Evolutionary conservation across 2,329 filamentous ascomycete species (phyloP), one percentile per base, ranked within the genome.

Genomic region (Fusarium musae): DNA sequence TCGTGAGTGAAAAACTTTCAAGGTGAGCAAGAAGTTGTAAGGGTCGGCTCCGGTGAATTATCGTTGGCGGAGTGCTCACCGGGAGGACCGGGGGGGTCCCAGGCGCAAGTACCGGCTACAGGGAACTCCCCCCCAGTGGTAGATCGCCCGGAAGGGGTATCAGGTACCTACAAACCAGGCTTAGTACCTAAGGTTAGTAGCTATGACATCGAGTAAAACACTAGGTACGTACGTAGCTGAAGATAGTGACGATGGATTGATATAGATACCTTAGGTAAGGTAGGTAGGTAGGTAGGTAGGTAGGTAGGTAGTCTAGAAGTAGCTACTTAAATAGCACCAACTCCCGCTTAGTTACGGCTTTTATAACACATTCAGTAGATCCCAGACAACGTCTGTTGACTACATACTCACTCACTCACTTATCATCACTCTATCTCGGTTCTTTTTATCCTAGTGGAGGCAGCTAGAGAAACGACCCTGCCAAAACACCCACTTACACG

Each of bases 21-120:
- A 71, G 62, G 56, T 61, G 59, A 70, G 61, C 40, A 47, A 64
- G 50, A 36, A 21, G 46, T 43, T 61, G 37, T 50, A 54, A 58
- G 23, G 19, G 40, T 11, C 30, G 40, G 63, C 39, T 76, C 75
- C 75, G 75, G 66, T 68, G 66, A 71, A 78, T 78, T 78, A 75
- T 78, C 75, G 75, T 77, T 47, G 50, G 61, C 61, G 69, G 58
- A 62, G 63, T 37, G 43, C 52, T 65, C 66, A 62, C 74, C 58
- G 52, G 44, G 56, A 47, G 28, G 53, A 13, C 53, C 40, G 46
- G 59, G 46, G 59, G 64, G 37, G 17, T 11, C 21, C 17, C 19
- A 40, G 42, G 46, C 47, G 52, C 46, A 59, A 56, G 71, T 61
- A 60, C 46, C 30, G 23, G 39, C 30, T 69, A 69, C 66, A 71